Evolutionary conservation across 1,284 basidiomycete genomes (phyloP), one percentile per base, ranked within the genome.

Genomic region (Apiotrichum mycotoxinovorans): DNA sequence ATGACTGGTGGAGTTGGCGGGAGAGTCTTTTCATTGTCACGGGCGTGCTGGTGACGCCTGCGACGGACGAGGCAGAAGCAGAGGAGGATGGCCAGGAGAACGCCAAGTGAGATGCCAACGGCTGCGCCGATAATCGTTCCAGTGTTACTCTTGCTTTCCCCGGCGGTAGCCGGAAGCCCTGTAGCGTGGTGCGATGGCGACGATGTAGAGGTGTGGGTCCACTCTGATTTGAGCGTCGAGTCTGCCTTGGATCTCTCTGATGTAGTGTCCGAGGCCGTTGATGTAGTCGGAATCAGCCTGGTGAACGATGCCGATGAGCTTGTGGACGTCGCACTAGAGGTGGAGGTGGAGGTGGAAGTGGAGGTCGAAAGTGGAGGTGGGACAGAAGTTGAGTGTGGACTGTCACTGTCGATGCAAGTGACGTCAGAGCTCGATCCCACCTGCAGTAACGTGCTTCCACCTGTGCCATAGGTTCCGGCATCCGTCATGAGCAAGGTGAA

Each of bases 401-500:
- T 63, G 22, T 52, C 47, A 10, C 41, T 50, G 37, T 65, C 67
- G 42, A 75, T 55, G 54, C 73, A 75, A 18, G 54, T 54, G 25
- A 9, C 48, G 46, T 60, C 56, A 2, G 62, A 62, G 43, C 57
- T 60, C 22, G 50, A 57, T 18, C 46, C 40, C 4, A 71, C 71
- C 5, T 62, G 66, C 33, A 67, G 57, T 14, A 73, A 51, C 4
- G 68, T 67, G 15, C 68, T 70, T 17, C 73, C 73, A 7, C 73
- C 73, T 1, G 72, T 72, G 37, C 66, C 63, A 42, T 66, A 66
- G 26, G 45, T 52, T 15, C 73, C 71, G 7, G 56, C 52, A 52
- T 74, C 69, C n/a, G 63, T 54, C 73, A 75, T 75, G 51, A 70
- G 55, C 1, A 75, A 60, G 12, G 74, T 33, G 48, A 69, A 71